phyloP scores from a whole-genome alignment of 495 filamentous ascomycete genomes.

The Podospora conica region DNA sequence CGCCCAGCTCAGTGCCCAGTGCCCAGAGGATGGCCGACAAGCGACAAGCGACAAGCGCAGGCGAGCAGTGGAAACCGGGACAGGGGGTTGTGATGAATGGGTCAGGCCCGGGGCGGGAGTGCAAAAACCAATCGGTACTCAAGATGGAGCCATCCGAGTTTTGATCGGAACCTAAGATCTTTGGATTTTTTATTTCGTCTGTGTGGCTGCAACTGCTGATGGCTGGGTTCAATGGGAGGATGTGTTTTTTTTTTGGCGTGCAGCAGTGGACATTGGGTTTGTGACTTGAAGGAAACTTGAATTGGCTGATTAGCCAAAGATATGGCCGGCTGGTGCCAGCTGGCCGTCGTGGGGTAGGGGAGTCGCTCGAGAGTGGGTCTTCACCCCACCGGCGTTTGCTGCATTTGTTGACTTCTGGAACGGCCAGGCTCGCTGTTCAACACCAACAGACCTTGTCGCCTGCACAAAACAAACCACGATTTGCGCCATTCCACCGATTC shows the following conservation, averaged over 20 bases:
- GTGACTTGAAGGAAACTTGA: neutral
- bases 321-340: neutral
- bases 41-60: neutral
- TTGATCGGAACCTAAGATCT: too few species aligned
- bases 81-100: neutral
- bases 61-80: neutral
- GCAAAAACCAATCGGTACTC: neutral
- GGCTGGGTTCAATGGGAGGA: too few species aligned
- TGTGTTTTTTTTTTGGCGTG: neutral
- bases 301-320: neutral
- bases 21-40: neutral
- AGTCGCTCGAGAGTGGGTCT: neutral
- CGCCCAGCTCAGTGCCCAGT: neutral
- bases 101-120: too few species aligned
- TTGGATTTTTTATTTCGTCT: neutral
- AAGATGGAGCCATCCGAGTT: neutral
- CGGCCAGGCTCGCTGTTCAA: neutral
- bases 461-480: neutral
- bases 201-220: neutral
- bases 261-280: neutral
- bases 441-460: neutral
- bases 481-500: neutral
- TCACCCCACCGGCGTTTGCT: neutral
- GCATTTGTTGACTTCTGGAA: neutral
- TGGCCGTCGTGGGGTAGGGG: neutral